Evolutionary conservation across 805 yeast species (phyloP).

Genomic region (Lachancea sp.): DNA sequence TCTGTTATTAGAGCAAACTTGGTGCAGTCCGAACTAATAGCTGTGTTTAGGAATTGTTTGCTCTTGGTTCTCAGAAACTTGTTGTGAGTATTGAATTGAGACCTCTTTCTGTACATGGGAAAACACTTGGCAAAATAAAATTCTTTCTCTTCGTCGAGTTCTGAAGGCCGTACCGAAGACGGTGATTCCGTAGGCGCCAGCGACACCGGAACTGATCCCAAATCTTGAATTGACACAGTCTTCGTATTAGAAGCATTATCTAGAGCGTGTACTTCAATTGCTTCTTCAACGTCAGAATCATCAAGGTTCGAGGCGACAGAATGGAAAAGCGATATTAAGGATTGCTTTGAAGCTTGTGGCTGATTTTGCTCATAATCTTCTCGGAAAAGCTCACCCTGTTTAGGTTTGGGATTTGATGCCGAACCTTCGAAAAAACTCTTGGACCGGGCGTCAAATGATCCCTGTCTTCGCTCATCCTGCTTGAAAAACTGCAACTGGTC

Average conservation of each 20-base stretch:
- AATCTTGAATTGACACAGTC: constrained; percentile 21
- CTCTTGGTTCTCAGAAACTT: constrained; percentile 43
- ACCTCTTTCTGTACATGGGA: constrained; percentile 67
- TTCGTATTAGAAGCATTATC: constrained; percentile 24
- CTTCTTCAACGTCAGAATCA: constrained; percentile 6
- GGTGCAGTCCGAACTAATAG: constrained; percentile 58
- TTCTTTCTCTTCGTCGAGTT: constrained; percentile 44
- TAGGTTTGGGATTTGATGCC: not conserved
- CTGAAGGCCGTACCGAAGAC: constrained; percentile 6
- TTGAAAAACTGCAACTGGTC: constrained; percentile 18
- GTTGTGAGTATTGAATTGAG: constrained; percentile 48
- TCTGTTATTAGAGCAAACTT: constrained; percentile 61
- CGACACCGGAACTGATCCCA: constrained; percentile 5
- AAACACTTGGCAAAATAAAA: constrained; percentile 69
- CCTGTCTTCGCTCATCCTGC: not conserved
- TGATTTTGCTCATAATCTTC: not conserved
- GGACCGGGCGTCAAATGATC: not conserved
- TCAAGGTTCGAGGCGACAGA: constrained; percentile 24
- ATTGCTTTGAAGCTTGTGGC: constrained; percentile 16
- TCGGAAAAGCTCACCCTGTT: not conserved
- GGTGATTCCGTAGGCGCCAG: constrained; percentile 4
- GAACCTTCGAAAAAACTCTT: not conserved
- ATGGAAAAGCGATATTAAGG: constrained; percentile 32
- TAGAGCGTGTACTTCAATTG: constrained; percentile 2
- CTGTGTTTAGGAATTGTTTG: constrained; percentile 46